Evolutionary conservation across 768 basidiomycete genomes (phyloP).

Genomic region (Russula sp.): DNA sequence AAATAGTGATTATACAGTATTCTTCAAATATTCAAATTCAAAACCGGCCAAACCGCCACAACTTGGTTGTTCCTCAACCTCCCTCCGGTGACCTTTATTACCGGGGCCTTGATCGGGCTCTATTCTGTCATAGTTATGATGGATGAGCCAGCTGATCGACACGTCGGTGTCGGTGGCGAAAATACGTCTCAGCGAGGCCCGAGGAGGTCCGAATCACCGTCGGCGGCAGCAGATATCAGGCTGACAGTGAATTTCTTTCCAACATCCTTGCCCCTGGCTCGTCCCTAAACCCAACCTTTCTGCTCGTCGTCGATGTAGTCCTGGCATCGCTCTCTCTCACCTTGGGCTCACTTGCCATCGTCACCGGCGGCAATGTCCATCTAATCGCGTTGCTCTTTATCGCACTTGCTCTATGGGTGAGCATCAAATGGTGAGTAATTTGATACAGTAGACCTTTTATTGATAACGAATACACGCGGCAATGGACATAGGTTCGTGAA

Average conservation of each 20-base stretch:
- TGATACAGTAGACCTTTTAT: neutral
- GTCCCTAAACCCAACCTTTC: slow-evolving; percentile 67
- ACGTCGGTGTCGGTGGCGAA: neutral
- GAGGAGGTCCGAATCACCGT: neutral
- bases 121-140: neutral
- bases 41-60: no score
- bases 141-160: neutral
- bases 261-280: slow-evolving; percentile 71
- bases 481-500: slow-evolving; percentile 55
- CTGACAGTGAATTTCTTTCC: slow-evolving; percentile 43
- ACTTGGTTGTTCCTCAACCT: no score
- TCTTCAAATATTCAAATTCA: no score
- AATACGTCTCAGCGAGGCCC: neutral
- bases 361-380: slow-evolving; percentile 66
- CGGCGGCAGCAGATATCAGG: neutral
- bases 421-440: slow-evolving; percentile 67
- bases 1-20: no score
- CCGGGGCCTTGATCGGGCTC: no score
- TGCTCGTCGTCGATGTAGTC: slow-evolving; percentile 58
- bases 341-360: slow-evolving; percentile 53
- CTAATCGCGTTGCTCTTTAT: slow-evolving; percentile 64
- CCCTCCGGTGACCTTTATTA: neutral
- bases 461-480: neutral
- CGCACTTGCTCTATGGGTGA: slow-evolving; percentile 68
- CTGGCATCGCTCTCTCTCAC: slow-evolving; percentile 58